Evolutionary conservation across 2,329 filamentous ascomycete genomes (phyloP).

Genomic region (Chrysosporium keratinophilum): DNA sequence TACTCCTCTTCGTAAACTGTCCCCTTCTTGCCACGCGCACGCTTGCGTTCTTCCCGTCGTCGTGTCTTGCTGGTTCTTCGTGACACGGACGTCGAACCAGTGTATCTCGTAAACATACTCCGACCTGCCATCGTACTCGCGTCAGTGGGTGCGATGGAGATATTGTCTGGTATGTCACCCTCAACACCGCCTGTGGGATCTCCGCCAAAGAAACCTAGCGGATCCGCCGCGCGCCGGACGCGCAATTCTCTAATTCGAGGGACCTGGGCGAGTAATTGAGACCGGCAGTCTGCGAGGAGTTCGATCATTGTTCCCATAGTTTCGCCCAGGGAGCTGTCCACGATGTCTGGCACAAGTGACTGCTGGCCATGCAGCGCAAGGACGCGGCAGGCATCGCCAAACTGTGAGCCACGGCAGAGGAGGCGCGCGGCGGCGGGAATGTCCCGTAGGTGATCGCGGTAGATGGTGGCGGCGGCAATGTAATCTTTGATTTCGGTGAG

Average conservation of each 20-base stretch:
- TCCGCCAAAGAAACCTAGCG: constrained; percentile 79
- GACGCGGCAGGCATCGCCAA: constrained; percentile 78
- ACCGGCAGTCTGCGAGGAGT: constrained; percentile 83
- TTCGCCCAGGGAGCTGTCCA: constrained; percentile 73
- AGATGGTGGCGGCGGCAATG: constrained; percentile 63
- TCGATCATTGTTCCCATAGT: constrained; percentile 75
- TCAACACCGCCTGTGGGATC: constrained; percentile 48
- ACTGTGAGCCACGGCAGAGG: constrained; percentile 78
- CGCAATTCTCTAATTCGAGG: constrained; percentile 77
- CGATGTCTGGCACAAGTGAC: constrained; percentile 54
- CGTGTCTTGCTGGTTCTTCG: constrained; percentile 81
- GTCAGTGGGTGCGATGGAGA: constrained; percentile 80
- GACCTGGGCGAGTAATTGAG: constrained; percentile 72
- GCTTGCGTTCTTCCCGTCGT: constrained; percentile 83
- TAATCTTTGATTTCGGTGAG: constrained; percentile 70
- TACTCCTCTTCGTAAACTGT: constrained; percentile 98
- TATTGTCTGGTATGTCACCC: constrained; percentile 77
- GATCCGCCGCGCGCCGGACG: constrained; percentile 69
- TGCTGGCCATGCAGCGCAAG: constrained; percentile 51
- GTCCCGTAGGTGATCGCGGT: constrained; percentile 69
- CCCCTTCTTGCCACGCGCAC: constrained; percentile 86
- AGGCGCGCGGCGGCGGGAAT: constrained; percentile 59
- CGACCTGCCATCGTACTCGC: constrained; percentile 64
- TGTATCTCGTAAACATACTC: constrained; percentile 90
- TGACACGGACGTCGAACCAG: constrained; percentile 51